Base-by-base conservation (phyloP, 2,329 filamentous ascomycete species). In the Colletotrichum tanaceti region DNA sequence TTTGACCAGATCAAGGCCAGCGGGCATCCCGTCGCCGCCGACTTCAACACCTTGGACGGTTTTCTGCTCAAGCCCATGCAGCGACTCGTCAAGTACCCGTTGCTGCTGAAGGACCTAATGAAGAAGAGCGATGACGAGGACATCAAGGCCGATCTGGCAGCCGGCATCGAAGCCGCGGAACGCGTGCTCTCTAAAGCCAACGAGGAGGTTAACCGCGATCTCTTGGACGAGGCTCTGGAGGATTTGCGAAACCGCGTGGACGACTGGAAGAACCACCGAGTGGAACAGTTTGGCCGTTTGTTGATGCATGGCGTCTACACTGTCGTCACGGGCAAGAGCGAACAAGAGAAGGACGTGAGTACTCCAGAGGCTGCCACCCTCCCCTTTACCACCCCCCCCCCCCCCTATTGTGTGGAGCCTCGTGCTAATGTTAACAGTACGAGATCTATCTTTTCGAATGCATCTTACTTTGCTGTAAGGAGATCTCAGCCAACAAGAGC, bases 61-160 rank as follows among this genome's bases (percentile, higher is more conserved):
- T 99, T 99, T 77, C 83, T 99, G 39, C 85, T 99, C 58, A 99
- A 99, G 78, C 96, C 96, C 1, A 98, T 99, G 85, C 96, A 99
- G 80, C 89, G 96, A 73, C 83, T 99, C 67, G 93, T 95, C 58
- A 98, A 98, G 79, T 99, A 98, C 76, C 96, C 96, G 4, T 83
- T 99, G 13, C 85, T 99, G 65, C 86, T 99, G 46, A 93, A 92
- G 91, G 93, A 98, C 80, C 81, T 99, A 64, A 85, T 91, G 70
- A 97, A 97, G 78, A 97, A 97, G 79, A 92, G 89, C 35, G 91
- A 93, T 10, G 88, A 94, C 72, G 89, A 90, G 35, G 85, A 88
- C 22, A 85, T 90, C 53, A 91, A 91, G 76, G 82, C 86, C 14
- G 93, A 98, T 74, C 86, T 99, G 13, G 82, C 87, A 11, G 84